Evolutionary conservation across 2,329 filamentous ascomycete species (phyloP).

Genomic region (Clonostachys byssicola): DNA sequence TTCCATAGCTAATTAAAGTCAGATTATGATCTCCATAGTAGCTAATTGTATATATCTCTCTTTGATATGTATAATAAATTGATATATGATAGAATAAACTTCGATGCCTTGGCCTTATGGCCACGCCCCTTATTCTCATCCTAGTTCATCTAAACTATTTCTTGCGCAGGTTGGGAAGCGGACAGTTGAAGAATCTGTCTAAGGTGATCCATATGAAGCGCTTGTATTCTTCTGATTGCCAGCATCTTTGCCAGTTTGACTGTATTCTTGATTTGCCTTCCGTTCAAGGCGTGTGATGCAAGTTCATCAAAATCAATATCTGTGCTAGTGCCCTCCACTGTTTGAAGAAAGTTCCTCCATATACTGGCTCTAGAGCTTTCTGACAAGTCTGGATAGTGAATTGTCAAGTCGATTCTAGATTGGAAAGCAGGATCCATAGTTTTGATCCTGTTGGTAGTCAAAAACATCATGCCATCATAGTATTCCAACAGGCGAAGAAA

Average conservation of each 20-base stretch:
- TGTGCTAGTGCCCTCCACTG: conserved; percentile 12
- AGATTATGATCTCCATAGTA: too few relatives aligned
- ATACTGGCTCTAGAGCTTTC: conserved; percentile 24
- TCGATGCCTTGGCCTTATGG: too few relatives aligned
- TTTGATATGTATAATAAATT: too few relatives aligned
- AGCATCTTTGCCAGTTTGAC: conserved; percentile 28
- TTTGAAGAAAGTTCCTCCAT: conserved; percentile 30
- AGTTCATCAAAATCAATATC: conserved; percentile 26
- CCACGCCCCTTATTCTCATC: too few relatives aligned
- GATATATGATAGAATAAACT: too few relatives aligned
- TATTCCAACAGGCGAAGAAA: conserved; percentile 48
- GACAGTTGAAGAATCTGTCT: conserved; percentile 14
- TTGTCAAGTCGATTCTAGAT: conserved; percentile 40
- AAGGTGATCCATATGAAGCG: conserved; percentile 18
- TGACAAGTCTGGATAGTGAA: conserved; percentile 39
- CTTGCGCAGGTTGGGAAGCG: too few relatives aligned
- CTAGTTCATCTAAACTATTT: too few relatives aligned
- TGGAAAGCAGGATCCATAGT: conserved; percentile 42
- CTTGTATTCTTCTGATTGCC: conserved; percentile 20
- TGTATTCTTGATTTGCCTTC: conserved; percentile 47
- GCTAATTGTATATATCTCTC: too few relatives aligned
- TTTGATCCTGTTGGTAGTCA: conserved; percentile 44
- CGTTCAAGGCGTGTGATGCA: conserved; percentile 35
- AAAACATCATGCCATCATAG: conserved; percentile 43
- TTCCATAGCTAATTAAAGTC: too few relatives aligned